These are phyloP conservation scores for Multifurca ochricompacta DNA, from an alignment of 768 basidiomycete species.

Conservation along the genomic window DNA sequence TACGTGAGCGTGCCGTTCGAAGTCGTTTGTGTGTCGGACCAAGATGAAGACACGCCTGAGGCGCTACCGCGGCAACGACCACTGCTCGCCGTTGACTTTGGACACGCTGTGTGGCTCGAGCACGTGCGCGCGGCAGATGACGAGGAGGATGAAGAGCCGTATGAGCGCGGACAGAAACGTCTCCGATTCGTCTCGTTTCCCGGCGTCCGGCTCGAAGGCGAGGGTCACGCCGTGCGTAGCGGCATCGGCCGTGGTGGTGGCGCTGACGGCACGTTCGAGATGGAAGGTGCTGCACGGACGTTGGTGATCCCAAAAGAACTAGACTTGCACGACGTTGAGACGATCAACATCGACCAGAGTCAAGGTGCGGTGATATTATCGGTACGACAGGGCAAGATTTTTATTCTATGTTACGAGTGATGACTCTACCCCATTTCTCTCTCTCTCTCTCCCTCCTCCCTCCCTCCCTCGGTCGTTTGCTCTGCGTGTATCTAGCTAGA, in stretches of 20 bases:
- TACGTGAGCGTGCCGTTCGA: slow-evolving; percentile 67
- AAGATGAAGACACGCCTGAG: slow-evolving; percentile 35
- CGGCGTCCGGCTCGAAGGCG: slow-evolving; percentile 35
- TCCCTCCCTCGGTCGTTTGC: background rate
- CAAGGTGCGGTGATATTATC: slow-evolving; percentile 68
- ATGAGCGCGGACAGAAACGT: slow-evolving; percentile 36
- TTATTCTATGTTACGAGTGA: slow-evolving; percentile 59
- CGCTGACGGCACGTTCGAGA: slow-evolving; percentile 32
- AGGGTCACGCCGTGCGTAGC: slow-evolving; percentile 20
- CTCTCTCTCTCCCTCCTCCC: background rate
- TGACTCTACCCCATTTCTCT: background rate
- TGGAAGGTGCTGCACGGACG: slow-evolving; percentile 42
- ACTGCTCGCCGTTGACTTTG: slow-evolving; percentile 79
- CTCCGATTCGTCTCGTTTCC: slow-evolving; percentile 69
- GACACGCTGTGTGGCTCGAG: slow-evolving; percentile 81
- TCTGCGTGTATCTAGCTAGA: background rate
- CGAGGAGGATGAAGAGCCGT: slow-evolving; percentile 25
- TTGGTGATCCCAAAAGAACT: slow-evolving; percentile 58
- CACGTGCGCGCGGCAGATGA: slow-evolving; percentile 33
- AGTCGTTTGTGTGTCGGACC: slow-evolving; percentile 56
- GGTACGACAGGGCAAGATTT: slow-evolving; percentile 60
- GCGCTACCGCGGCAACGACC: slow-evolving; percentile 43
- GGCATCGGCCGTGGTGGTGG: background rate
- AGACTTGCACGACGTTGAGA: slow-evolving; percentile 58
- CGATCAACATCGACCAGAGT: slow-evolving; percentile 70